A percentile compares a stretch with the other conserved stretches of the same genome.
These are phyloP conservation scores for Trichophyton benhamiae DNA, from an alignment of 2,329 filamentous ascomycete genomes.

Conservation along the genomic window DNA sequence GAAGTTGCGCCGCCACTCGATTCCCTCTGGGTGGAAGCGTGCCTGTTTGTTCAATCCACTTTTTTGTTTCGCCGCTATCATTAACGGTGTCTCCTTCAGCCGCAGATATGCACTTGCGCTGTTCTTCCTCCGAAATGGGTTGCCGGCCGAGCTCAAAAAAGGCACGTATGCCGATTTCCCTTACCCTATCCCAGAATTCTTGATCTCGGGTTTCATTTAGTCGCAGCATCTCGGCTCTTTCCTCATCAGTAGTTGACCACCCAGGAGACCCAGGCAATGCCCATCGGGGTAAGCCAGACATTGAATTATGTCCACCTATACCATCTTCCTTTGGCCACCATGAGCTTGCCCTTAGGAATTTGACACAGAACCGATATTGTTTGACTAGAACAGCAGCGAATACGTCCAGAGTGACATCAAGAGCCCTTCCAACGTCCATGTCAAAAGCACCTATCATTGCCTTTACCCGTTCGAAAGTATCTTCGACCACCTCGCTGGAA, in stretches of 20 bases:
- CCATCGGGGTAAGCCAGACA: conserved; percentile 67
- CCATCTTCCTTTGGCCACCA: conserved; percentile 78
- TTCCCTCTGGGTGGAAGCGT: conserved; percentile 79
- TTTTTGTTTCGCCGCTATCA: conserved; percentile 46
- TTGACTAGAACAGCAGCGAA: conserved; percentile 89
- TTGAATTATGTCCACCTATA: conserved; percentile 26
- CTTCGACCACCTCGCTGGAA: conserved; percentile 62
- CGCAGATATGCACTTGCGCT: conserved; percentile 36
- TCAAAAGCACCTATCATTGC: conserved; percentile 94
- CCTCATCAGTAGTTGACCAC: conserved; percentile 55
- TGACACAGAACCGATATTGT: conserved; percentile 87
- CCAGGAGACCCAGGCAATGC: conserved; percentile 58
- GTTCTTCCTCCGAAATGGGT: conserved; percentile 49
- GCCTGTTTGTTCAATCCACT: conserved; percentile 71
- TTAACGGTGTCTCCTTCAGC: conserved; percentile 25
- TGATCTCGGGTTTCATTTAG: conserved; percentile 55
- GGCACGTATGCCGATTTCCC: conserved; percentile 61
- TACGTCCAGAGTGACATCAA: conserved; percentile 90
- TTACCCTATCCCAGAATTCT: conserved; percentile 70
- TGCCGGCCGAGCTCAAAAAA: conserved; percentile 81
- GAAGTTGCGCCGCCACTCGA: conserved; percentile 78
- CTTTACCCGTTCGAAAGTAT: conserved; percentile 84
- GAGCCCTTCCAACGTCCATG: conserved; percentile 82
- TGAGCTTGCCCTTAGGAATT: conserved; percentile 77
- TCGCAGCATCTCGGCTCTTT: conserved; percentile 47